phyloP scores from a whole-genome alignment of 2,329 filamentous ascomycete genomes.

The Cytospora piceae region DNA sequence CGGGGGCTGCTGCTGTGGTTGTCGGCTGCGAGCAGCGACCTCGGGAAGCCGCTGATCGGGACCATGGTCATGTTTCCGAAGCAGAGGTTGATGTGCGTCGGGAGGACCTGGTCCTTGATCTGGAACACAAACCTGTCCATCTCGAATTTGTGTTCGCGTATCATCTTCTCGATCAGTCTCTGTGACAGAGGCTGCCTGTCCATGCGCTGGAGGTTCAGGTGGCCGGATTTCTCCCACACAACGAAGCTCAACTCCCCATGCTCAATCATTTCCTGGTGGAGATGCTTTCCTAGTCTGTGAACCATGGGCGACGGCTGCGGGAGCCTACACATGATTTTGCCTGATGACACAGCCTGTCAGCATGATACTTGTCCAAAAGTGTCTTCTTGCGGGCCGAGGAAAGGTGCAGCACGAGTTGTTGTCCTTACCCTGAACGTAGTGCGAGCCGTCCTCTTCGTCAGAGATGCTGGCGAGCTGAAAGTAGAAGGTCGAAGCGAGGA shows the following conservation, averaged over 20 bases:
- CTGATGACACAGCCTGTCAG: slow-evolving; percentile 12
- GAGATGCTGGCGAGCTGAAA: slow-evolving; percentile 17
- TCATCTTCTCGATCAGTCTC: slow-evolving; percentile 16
- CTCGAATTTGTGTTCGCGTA: slow-evolving; percentile 9
- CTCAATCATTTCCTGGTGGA: slow-evolving; percentile 7
- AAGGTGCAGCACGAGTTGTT: too few relatives aligned
- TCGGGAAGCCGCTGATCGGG: slow-evolving; percentile 23
- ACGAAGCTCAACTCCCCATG: slow-evolving; percentile 15
- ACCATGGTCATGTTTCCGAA: slow-evolving; percentile 19
- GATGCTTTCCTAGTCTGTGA: slow-evolving; percentile 1
- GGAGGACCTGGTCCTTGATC: slow-evolving; percentile 17
- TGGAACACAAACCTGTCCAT: neutral
- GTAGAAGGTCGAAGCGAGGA: slow-evolving; percentile 25
- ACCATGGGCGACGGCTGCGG: slow-evolving; percentile 4
- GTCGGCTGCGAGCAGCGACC: slow-evolving; percentile 1
- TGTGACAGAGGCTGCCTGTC: slow-evolving; percentile 5
- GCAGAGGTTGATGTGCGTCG: slow-evolving; percentile 19
- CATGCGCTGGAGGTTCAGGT: too few relatives aligned
- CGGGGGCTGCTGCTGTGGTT: neutral
- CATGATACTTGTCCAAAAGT: neutral
- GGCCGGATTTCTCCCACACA: neutral
- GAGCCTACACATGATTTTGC: slow-evolving; percentile 20
- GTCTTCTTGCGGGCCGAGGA: too few relatives aligned
- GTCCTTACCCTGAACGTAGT: slow-evolving; percentile 14
- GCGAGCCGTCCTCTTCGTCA: slow-evolving; percentile 7